phyloP scores from a whole-genome alignment of 768 basidiomycete species.

The Floccularia luteovirens region DNA sequence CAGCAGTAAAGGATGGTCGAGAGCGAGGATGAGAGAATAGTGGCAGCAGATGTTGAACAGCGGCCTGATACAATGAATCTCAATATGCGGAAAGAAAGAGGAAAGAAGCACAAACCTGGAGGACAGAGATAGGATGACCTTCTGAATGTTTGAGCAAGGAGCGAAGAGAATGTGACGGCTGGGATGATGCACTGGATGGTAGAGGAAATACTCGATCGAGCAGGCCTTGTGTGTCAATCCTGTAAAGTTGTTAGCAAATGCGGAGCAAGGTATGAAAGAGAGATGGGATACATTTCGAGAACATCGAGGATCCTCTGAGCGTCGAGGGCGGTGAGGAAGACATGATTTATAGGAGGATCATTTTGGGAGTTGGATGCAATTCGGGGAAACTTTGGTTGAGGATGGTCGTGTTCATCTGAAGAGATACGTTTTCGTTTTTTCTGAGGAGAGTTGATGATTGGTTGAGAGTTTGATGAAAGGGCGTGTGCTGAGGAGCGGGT shows the following conservation, averaged over 20 bases:
- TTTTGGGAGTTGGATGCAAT: neutral
- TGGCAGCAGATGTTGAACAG: slow-evolving; percentile 61
- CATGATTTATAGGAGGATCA: neutral
- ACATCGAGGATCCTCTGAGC: slow-evolving; percentile 53
- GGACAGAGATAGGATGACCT: slow-evolving; percentile 42
- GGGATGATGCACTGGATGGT: no score
- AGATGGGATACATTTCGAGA: slow-evolving; percentile 43
- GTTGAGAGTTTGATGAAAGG: no score
- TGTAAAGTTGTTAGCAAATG: slow-evolving; percentile 17
- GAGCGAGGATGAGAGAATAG: slow-evolving; percentile 62
- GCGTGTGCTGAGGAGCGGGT: slow-evolving; percentile 65
- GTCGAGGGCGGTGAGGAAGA: slow-evolving; percentile 15
- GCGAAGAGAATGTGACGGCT: slow-evolving; percentile 43
- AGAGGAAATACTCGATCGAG: slow-evolving; percentile 73
- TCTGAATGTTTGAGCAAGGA: slow-evolving; percentile 46
- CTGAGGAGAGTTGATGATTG: no score
- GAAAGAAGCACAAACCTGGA: slow-evolving; percentile 39
- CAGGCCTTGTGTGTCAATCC: slow-evolving; percentile 66
- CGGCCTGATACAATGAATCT: slow-evolving; percentile 32
- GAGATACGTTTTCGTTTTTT: slow-evolving; percentile 49
- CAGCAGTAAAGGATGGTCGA: slow-evolving; percentile 52
- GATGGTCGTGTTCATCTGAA: slow-evolving; percentile 10
- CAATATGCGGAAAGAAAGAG: slow-evolving; percentile 11
- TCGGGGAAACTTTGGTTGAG: slow-evolving; percentile 4
- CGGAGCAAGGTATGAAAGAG: neutral